A percentile compares a stretch with the other conserved stretches of the same genome.
phyloP scores from a whole-genome alignment of 768 basidiomycete species.

The Termitomyces sp. region DNA sequence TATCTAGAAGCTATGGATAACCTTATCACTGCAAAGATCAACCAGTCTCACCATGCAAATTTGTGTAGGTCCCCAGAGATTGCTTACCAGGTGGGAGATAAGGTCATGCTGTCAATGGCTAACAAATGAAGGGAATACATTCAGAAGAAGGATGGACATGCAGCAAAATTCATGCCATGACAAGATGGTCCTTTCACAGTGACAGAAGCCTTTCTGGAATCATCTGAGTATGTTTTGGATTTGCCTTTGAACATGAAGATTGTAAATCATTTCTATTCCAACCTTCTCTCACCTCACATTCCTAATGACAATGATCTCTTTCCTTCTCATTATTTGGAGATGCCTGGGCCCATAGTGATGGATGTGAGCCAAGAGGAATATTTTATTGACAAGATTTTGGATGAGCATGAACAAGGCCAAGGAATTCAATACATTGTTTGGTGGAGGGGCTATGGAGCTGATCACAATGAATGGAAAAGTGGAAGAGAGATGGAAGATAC shows the following conservation, averaged over 20 bases:
- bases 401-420: no score
- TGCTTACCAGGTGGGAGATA: constrained; percentile 7
- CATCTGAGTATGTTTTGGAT: constrained; percentile 18
- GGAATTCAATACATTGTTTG: no score
- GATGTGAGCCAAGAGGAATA: no score
- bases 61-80: background rate
- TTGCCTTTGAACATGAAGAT: background rate
- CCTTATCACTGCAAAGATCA: background rate
- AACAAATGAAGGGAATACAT: constrained; percentile 18
- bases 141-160: constrained; percentile 9
- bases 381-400: no score
- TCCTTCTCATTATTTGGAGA: background rate
- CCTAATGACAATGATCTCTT: no score
- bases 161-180: constrained; percentile 29
- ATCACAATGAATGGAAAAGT: no score
- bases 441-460: no score
- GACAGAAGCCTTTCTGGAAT: constrained; percentile 7
- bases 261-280: background rate
- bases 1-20: background rate
- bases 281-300: no score
- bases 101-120: constrained; percentile 24
- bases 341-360: no score
- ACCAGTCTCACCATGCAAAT: background rate
- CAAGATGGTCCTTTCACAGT: constrained; percentile 24
- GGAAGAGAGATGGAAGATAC: no score